Evolutionary conservation across 2,329 filamentous ascomycete genomes (phyloP).

Genomic region (Pseudogymnoascus sp.): DNA sequence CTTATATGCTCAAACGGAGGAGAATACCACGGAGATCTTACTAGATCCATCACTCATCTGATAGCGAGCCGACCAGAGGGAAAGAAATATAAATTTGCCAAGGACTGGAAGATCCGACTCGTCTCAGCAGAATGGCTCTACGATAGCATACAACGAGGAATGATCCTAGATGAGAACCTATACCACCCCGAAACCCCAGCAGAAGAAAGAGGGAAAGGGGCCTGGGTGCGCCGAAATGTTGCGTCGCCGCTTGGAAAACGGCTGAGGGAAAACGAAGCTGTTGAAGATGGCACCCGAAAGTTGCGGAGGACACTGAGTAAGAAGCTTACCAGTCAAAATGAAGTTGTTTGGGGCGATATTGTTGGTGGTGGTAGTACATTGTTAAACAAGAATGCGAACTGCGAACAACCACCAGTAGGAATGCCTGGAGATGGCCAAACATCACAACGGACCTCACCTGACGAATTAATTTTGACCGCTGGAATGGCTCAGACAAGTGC

Average conservation of each 20-base stretch:
- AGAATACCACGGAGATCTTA: slow-evolving; percentile 81
- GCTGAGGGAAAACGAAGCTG: slow-evolving; percentile 40
- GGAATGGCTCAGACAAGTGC: background rate
- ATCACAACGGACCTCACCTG: background rate
- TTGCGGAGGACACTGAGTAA: slow-evolving; percentile 80
- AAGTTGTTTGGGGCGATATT: slow-evolving; percentile 87
- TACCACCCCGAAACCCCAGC: slow-evolving; percentile 68
- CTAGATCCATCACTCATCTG: slow-evolving; percentile 77
- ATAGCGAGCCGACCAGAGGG: slow-evolving; percentile 72
- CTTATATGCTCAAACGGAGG: slow-evolving; percentile 61
- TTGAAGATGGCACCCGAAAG: slow-evolving; percentile 63
- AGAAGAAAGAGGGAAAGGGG: slow-evolving; percentile 67
- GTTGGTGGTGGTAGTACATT: slow-evolving; percentile 41
- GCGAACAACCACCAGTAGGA: background rate
- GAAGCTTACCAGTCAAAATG: slow-evolving; percentile 70
- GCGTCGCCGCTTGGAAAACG: slow-evolving; percentile 50
- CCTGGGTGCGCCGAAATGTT: slow-evolving; percentile 55
- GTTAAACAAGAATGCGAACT: background rate
- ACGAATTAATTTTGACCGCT: background rate
- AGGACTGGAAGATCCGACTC: slow-evolving; percentile 69
- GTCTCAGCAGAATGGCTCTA: slow-evolving; percentile 80
- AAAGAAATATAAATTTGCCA: slow-evolving; percentile 85
- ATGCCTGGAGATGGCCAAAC: background rate
- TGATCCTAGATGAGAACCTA: slow-evolving; percentile 80
- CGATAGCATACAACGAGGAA: slow-evolving; percentile 74